Conservation (phyloP, 2,329 filamentous ascomycete genomes). For the Pseudogymnoascus sp. region DNA sequence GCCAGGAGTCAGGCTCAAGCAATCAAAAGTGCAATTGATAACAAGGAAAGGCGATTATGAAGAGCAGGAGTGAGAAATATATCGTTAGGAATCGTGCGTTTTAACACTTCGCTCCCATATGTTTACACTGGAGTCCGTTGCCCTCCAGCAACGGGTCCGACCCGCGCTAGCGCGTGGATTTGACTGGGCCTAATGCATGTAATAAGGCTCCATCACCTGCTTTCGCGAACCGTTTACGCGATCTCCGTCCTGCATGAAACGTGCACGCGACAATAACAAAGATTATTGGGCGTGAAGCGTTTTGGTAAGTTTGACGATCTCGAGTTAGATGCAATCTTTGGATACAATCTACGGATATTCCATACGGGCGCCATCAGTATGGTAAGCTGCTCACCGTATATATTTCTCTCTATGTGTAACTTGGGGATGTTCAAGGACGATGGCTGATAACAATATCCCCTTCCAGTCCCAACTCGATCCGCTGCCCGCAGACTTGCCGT, state of each 20-base stretch:
- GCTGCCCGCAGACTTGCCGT: slow-evolving; percentile 76
- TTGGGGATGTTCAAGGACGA: neutral
- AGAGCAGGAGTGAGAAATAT: slow-evolving; percentile 1
- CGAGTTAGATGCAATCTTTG: neutral
- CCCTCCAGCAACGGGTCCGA: neutral
- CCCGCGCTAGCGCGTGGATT: neutral
- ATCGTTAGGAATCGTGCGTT: slow-evolving; percentile 5
- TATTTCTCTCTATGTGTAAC: neutral
- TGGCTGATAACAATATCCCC: slow-evolving; percentile 24
- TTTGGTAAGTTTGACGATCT: slow-evolving; percentile 21
- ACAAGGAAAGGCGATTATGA: slow-evolving; percentile 1
- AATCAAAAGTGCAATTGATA: neutral
- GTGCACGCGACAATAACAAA: slow-evolving; percentile 21
- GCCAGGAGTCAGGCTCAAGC: neutral
- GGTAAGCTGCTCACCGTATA: slow-evolving; percentile 1
- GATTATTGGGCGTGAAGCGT: slow-evolving; percentile 20
- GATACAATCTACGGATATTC: neutral
- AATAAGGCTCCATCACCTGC: slow-evolving; percentile 9
- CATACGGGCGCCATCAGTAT: neutral
- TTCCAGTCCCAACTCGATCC: slow-evolving; percentile 79
- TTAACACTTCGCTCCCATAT: neutral
- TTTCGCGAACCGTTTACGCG: slow-evolving; percentile 21
- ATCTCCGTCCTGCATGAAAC: slow-evolving; percentile 18
- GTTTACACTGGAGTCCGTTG: slow-evolving; percentile 1
- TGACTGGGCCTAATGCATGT: slow-evolving; percentile 17